Base-by-base conservation (phyloP, 1,284 basidiomycete genomes). In the Leccinum holopus region DNA sequence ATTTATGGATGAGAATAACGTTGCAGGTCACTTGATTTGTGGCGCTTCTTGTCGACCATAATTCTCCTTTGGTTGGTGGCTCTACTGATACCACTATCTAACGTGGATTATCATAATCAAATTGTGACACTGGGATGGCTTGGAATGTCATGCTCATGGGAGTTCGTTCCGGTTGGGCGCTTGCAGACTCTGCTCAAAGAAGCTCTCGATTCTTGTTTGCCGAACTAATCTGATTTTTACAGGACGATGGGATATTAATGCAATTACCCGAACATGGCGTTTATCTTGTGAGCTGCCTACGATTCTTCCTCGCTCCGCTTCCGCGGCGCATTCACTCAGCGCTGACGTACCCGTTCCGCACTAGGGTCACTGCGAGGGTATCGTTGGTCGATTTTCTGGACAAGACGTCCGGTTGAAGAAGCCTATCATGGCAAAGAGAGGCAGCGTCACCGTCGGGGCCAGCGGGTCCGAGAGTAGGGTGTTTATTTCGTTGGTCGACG, bases 331-430 rank as follows among this genome's bases (percentile, higher is more conserved):
- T 33, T 11, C n/a, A 7, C 18, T 35, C 49, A 16, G 7, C 12
- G 35, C 66, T 68, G 16, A 70, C 55, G 35, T 10, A 18, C 25
- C 10, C 10, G 3, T 41, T 33, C 28, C 53, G 6, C 12, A 32
- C 8, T 39, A 91, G 83, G 92, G 92, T 0, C 90, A 90, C 69
- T 97, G 95, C 73, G 95, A 97, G 78, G 94, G 92, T 58, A 92
- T 97, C 55, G 89, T 97, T 2, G 95, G 95, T 14, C 84, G 87
- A 51, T 95, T 97, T 73, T 80, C 83, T 37, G 86, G 84, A 3
- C 71, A 77, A 12, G 80, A 90, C 66, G 92, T 97, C 11, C 81
- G 79, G 18, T 83, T 95, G 67, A 95, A 95, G 78, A 88, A 87
- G 64, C 90, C 91, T 0, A 80, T 95, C 66, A 87, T 89, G 80